Conservation (phyloP, 1,284 basidiomycete genomes). For the Leccinum pachyderme region DNA sequence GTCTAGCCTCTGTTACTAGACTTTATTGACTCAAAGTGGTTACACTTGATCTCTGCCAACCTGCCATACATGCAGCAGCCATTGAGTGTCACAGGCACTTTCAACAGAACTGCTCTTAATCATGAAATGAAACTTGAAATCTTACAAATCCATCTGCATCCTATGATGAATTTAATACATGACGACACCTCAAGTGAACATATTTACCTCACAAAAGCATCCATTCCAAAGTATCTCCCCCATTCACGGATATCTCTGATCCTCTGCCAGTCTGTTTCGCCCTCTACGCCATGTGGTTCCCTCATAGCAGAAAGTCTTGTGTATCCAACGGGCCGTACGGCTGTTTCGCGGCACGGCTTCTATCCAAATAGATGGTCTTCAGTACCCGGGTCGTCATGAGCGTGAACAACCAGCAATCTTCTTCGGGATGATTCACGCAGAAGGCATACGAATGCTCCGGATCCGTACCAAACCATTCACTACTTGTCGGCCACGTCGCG, state of each 20-base stretch:
- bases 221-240: constrained; percentile 34
- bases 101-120: background rate
- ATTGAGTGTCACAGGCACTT: no score
- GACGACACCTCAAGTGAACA: background rate
- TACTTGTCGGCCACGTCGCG: constrained; percentile 22
- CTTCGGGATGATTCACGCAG: constrained; percentile 18
- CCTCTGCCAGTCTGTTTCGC: constrained; percentile 27
- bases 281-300: constrained; percentile 24
- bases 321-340: constrained; percentile 38
- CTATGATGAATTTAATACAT: constrained; percentile 17
- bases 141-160: constrained; percentile 51
- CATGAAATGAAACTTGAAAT: background rate
- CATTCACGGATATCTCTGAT: constrained; percentile 37
- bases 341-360: constrained; percentile 39
- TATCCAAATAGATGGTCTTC: constrained; percentile 43
- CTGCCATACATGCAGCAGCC: no score
- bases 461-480: constrained; percentile 42
- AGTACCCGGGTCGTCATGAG: constrained; percentile 35
- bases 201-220: constrained; percentile 37
- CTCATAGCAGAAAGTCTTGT: constrained; percentile 42
- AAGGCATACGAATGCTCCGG: constrained; percentile 41
- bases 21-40: no score
- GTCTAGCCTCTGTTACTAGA: no score
- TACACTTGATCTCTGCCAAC: no score
- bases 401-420: constrained; percentile 39